Evolutionary conservation across 495 filamentous ascomycete species (phyloP), one percentile per base, ranked within the genome.

Genomic region (Penicillium steckii): DNA sequence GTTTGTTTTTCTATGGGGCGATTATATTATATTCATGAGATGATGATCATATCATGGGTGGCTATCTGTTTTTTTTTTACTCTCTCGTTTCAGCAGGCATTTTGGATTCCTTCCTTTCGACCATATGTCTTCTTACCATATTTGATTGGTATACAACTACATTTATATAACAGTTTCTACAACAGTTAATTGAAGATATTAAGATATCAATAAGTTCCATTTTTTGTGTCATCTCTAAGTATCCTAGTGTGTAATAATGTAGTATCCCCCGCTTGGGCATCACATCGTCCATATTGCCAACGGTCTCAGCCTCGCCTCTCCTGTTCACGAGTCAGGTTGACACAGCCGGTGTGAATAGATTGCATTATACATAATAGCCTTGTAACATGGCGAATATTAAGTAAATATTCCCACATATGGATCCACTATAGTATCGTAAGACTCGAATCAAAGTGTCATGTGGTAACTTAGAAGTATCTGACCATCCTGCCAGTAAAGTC

Each of bases 121-220:
- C 33, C 44, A 26, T 33, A 48, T 48, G 45, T 49, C 46, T 46
- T 38, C 7, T 35, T 50, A 29, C 13, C 25, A 29, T 10, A 17
- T n/a, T 41, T 41, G n/a, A n/a, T 10, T 37, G 33, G 33, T 18
- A 37, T 15, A 37, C 33, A 37, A 15, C 33, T 37, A 37, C 33
- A 37, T 37, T 8, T 15, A 15, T 15, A 37, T 3, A 32, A 32
- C 29, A 12, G n/a, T 13, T 32, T 12, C 10, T 41, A 8, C 35
- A 24, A 30, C 46, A 48, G 12, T 10, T 29, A 43, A 40, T 27
- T 26, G 33, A 50, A 37, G 41, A 15, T 15, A 18, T 29, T 50
- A 25, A 15, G 33, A 44, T 3, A 42, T 35, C 18, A 13, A 50
- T 18, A 15, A 33, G 25, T 33, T 18, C n/a, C 2, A 12, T 13